phyloP scores from a whole-genome alignment of 495 filamentous ascomycete genomes.

The Lasiosphaeris hirsuta region DNA sequence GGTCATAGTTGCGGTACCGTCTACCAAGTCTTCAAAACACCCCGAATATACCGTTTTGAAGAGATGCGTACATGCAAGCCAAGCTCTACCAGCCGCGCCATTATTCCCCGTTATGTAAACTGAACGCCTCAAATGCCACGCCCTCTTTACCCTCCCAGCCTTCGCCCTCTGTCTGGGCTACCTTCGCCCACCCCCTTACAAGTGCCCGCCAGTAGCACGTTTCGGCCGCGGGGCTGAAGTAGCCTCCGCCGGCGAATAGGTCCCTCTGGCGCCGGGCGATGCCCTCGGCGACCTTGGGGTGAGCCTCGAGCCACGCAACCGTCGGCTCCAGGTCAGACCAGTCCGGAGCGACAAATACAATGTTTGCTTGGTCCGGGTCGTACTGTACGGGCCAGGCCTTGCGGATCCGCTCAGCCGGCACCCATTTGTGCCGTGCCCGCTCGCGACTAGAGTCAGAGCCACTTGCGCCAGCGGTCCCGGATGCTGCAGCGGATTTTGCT shows the following conservation, averaged over 20 bases:
- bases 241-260: conserved; percentile 41
- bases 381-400: conserved; percentile 37
- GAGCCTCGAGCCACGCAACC: conserved; percentile 41
- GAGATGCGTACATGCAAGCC: not conserved
- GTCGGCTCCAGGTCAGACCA: conserved; percentile 50
- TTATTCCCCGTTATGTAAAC: conserved; percentile 25
- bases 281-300: conserved; percentile 42
- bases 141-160: conserved; percentile 33
- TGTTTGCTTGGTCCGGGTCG: conserved; percentile 42
- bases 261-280: conserved; percentile 49
- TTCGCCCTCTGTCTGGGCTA: conserved; percentile 34
- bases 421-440: conserved; percentile 14
- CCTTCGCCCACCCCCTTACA: conserved; percentile 45
- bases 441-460: too few relatives aligned
- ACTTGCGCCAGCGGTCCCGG: too few relatives aligned
- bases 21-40: too few relatives aligned
- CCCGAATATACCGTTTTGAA: not conserved
- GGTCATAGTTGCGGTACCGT: not conserved
- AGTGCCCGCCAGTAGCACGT: conserved; percentile 53
- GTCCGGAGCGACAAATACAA: conserved; percentile 50
- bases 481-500: too few relatives aligned
- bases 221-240: conserved; percentile 50
- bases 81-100: not conserved
- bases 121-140: conserved; percentile 43
- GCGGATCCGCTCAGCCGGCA: conserved; percentile 18